Evolutionary conservation across 1,139 yeast species (phyloP).

Genomic region (Saccharomyces uvarum): DNA sequence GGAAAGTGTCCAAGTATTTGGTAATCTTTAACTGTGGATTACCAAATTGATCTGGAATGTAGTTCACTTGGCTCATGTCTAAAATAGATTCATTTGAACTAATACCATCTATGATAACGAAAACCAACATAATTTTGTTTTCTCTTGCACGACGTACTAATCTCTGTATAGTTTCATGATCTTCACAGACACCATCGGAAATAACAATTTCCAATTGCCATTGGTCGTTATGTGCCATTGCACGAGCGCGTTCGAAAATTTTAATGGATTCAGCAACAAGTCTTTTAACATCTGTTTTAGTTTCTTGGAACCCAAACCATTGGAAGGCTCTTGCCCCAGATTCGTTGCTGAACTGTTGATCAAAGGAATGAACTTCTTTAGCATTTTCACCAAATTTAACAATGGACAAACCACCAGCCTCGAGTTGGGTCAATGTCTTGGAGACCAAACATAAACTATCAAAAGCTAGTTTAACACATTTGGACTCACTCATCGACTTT

Average conservation of each 20-base stretch:
- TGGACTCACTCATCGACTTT: slow-evolving; percentile 92
- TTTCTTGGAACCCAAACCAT: slow-evolving; percentile 87
- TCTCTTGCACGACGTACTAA: slow-evolving; percentile 89
- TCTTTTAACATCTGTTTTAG: slow-evolving; percentile 72
- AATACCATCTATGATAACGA: slow-evolving; percentile 87
- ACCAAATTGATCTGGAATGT: slow-evolving; percentile 63
- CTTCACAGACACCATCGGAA: slow-evolving; percentile 96
- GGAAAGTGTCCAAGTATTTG: slow-evolving; percentile 86
- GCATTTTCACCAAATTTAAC: slow-evolving; percentile 86
- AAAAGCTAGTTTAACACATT: slow-evolving; percentile 84
- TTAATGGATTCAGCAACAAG: slow-evolving; percentile 66
- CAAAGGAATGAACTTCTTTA: slow-evolving; percentile 82
- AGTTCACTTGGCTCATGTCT: slow-evolving; percentile 91
- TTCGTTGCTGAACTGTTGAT: slow-evolving; percentile 72
- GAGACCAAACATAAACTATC: slow-evolving; percentile 91
- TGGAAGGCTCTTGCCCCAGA: slow-evolving; percentile 79
- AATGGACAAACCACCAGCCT: slow-evolving; percentile 86
- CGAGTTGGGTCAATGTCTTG: slow-evolving; percentile 87
- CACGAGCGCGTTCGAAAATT: slow-evolving; percentile 60
- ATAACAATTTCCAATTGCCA: slow-evolving; percentile 93
- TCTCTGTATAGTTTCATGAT: slow-evolving; percentile 73
- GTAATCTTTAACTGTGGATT: slow-evolving; percentile 67
- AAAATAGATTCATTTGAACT: slow-evolving; percentile 77
- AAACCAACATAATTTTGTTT: slow-evolving; percentile 87
- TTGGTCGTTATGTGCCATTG: slow-evolving; percentile 52